These are phyloP conservation scores for Podochytrium sp. DNA, from an alignment of 192 early-diverging fungal genomes.

Conservation along the genomic window DNA sequence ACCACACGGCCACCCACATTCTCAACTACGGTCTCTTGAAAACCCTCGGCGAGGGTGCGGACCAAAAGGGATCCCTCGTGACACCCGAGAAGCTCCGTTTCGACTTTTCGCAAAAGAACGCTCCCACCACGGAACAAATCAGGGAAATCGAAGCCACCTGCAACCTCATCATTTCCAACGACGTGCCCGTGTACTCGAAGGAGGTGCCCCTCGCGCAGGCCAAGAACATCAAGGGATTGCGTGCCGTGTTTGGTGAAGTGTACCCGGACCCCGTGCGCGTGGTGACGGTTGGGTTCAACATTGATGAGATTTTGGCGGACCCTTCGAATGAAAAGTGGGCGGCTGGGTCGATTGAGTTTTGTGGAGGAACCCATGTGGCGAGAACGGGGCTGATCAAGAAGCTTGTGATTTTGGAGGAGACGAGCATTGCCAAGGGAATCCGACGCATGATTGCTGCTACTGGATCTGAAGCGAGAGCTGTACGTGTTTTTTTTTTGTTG, in stretches of 20 bases:
- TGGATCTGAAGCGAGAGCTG: constrained; percentile 81
- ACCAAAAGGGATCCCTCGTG: constrained; percentile 97
- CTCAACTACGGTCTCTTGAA: constrained; percentile 92
- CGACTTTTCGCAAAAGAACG: constrained; percentile 84
- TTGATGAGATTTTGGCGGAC: constrained; percentile 83
- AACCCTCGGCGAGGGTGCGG: constrained; percentile 76
- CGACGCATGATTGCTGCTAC: constrained; percentile 94
- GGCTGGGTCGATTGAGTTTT: constrained; percentile 90
- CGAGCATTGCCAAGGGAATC: constrained; percentile 93
- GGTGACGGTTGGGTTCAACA: constrained; percentile 86
- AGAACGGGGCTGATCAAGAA: constrained; percentile 88
- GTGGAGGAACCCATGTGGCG: constrained; percentile 95
- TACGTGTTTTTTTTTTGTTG: constrained; percentile 23
- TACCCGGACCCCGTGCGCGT: constrained; percentile 99
- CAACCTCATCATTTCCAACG: constrained; percentile 75
- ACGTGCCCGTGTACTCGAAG: constrained; percentile 76
- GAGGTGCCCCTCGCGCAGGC: constrained; percentile 84
- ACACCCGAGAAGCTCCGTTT: constrained; percentile 96
- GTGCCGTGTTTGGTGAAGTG: constrained; percentile 95
- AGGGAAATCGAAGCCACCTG: constrained; percentile 76
- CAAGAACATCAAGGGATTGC: constrained; percentile 85
- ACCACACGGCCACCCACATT: constrained; percentile 96
- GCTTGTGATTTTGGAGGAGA: constrained; percentile 87
- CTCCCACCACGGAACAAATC: constrained; percentile 70
- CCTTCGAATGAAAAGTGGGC: constrained; percentile 81